These are phyloP conservation scores for Pleodorina starrii DNA, from an alignment of 139 green algal species.

Conservation along the genomic window DNA sequence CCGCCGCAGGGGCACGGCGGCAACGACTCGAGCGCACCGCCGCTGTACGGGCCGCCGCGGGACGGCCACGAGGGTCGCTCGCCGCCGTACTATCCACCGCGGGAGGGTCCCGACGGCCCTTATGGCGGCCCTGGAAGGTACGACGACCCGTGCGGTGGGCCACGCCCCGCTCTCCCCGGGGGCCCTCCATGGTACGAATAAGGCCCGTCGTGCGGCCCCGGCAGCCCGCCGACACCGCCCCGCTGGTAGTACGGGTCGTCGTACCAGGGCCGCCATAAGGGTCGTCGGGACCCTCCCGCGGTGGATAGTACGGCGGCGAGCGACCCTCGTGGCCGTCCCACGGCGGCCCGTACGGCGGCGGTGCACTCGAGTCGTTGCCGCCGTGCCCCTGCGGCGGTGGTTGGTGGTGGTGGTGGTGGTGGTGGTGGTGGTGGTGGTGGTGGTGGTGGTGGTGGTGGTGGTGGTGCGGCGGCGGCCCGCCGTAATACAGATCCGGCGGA, in stretches of 20 bases:
- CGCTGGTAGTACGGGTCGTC: constrained; percentile 16
- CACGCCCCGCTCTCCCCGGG: not conserved
- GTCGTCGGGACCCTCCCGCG: not conserved
- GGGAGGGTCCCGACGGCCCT: not conserved
- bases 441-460: too few relatives aligned
- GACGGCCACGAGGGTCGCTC: not conserved
- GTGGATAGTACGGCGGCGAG: constrained; percentile 8
- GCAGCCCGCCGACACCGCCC: not conserved
- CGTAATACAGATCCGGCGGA: constrained; percentile 14
- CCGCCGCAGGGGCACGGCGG: not conserved
- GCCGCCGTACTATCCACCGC: not conserved
- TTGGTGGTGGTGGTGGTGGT: not conserved
- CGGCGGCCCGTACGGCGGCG: constrained; percentile 15
- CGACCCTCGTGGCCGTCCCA: not conserved
- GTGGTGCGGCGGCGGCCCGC: not conserved
- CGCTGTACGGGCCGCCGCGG: constrained; percentile 1
- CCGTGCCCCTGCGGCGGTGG: not conserved
- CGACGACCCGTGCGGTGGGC: not conserved
- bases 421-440: too few relatives aligned
- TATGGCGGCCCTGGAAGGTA: too few relatives aligned
- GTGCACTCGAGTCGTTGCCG: not conserved
- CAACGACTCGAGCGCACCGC: not conserved
- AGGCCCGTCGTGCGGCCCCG: constrained; percentile 10
- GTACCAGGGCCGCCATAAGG: constrained; percentile 7
- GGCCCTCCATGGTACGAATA: constrained; percentile 4